A percentile compares a stretch with the other conserved stretches of the same genome.
phyloP scores from a whole-genome alignment of 257 asterid species.

The Asclepias syriaca region DNA sequence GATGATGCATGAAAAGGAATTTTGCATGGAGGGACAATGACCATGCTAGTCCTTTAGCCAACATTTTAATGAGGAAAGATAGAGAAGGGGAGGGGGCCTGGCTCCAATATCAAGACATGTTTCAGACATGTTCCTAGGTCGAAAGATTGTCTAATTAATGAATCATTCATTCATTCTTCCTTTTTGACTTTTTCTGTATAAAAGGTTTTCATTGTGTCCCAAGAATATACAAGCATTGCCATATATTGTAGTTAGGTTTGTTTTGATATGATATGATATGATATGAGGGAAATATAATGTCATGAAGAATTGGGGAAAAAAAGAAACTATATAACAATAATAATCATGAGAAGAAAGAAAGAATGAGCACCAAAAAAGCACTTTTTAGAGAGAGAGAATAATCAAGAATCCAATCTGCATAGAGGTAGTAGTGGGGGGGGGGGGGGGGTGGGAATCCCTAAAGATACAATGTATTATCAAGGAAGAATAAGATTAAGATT shows the following conservation, averaged over 20 bases:
- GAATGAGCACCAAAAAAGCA: no score
- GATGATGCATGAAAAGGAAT: conserved; percentile 11
- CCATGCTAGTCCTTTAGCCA: conserved; percentile 38
- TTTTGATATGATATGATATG: not conserved
- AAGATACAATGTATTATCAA: not conserved
- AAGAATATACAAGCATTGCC: conserved; percentile 7
- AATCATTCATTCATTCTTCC: conserved; percentile 1
- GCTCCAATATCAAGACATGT: conserved; percentile 55
- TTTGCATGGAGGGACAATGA: conserved; percentile 32
- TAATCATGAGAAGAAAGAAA: no score
- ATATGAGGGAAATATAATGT: no score
- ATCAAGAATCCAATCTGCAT: no score
- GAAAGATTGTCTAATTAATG: conserved; percentile 12
- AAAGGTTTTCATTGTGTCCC: conserved; percentile 25
- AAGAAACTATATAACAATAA: no score
- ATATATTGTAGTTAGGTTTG: conserved; percentile 16
- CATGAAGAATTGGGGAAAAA: no score
- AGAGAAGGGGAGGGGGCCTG: conserved; percentile 17
- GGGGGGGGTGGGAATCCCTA: not conserved
- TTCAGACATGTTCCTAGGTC: conserved; percentile 52
- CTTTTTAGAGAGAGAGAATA: no score
- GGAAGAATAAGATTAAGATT: conserved; percentile 26
- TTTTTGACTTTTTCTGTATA: conserved; percentile 28
- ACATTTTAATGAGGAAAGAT: conserved; percentile 25
- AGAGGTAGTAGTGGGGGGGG: not conserved